Conservation (phyloP, 2,329 filamentous ascomycete species). For the Beauveria sp. region DNA sequence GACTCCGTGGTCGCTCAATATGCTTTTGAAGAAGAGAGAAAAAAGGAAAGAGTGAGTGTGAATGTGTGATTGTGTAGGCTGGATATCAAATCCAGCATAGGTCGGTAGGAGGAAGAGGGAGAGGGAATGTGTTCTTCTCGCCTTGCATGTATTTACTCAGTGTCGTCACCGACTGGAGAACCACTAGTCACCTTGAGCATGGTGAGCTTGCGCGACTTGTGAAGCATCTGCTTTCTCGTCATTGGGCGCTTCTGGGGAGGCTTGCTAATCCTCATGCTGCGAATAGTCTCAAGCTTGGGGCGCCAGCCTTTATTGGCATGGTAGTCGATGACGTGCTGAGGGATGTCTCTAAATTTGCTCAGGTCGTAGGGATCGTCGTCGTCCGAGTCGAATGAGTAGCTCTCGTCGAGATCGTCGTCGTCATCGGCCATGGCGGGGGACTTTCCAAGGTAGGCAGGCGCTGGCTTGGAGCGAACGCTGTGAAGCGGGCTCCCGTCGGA, state of each 20-base stretch:
- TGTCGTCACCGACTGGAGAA: slow-evolving; percentile 32
- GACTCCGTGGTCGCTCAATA: slow-evolving; percentile 1
- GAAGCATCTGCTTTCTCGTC: slow-evolving; percentile 13
- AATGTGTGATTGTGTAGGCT: background rate
- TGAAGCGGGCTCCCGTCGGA: slow-evolving; percentile 23
- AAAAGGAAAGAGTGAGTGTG: background rate
- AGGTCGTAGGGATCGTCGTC: background rate
- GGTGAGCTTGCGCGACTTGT: slow-evolving; percentile 13
- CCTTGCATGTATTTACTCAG: slow-evolving; percentile 19
- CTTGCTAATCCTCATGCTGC: slow-evolving; percentile 25
- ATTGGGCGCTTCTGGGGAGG: too few relatives aligned
- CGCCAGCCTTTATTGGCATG: slow-evolving; percentile 28
- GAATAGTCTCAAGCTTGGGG: slow-evolving; percentile 39
- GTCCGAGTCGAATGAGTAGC: background rate
- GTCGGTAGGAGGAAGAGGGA: background rate
- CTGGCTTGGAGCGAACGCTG: slow-evolving; percentile 18
- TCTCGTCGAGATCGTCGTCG: slow-evolving; percentile 21
- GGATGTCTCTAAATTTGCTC: too few relatives aligned
- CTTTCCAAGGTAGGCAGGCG: slow-evolving; percentile 20
- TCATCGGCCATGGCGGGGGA: slow-evolving; percentile 22
- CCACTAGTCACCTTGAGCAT: slow-evolving; percentile 24
- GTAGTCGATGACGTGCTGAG: background rate
- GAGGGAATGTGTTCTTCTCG: background rate
- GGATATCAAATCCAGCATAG: background rate
- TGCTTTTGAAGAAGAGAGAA: background rate